phyloP scores from a whole-genome alignment of 352 stramenopile species.

The Pythium scleroteichum region DNA sequence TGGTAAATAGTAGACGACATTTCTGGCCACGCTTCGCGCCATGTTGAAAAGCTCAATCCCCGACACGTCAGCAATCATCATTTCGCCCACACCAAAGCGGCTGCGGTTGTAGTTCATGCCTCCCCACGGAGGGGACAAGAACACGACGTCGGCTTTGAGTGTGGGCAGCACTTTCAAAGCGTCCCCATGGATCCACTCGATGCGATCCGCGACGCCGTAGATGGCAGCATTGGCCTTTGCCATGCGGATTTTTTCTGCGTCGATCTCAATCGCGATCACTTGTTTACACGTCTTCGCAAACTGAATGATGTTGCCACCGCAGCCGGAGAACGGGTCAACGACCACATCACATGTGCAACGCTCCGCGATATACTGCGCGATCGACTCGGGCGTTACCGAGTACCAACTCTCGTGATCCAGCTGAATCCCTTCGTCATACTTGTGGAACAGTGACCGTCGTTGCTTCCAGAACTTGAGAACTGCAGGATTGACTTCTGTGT shows the following conservation, averaged over 20 bases:
- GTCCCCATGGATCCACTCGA: constrained; percentile 92
- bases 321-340: constrained; percentile 92
- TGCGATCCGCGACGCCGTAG: constrained; percentile 89
- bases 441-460: constrained; percentile 85
- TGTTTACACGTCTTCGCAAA: constrained; percentile 86
- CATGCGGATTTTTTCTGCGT: constrained; percentile 88
- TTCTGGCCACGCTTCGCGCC: constrained; percentile 55
- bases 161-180: constrained; percentile 75
- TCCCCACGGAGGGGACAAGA: constrained; percentile 92
- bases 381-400: constrained; percentile 90
- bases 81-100: constrained; percentile 59
- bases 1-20: constrained; percentile 85
- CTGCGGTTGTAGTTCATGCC: constrained; percentile 73
- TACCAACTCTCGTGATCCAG: constrained; percentile 95
- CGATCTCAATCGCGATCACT: constrained; percentile 93
- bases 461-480: constrained; percentile 92
- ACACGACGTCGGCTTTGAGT: constrained; percentile 85
- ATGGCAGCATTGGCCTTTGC: constrained; percentile 89
- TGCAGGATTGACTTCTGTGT: constrained; percentile 9
- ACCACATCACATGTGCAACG: constrained; percentile 82
- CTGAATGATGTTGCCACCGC: constrained; percentile 93
- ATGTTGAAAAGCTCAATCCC: constrained; percentile 66
- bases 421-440: constrained; percentile 90
- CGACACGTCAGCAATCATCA: constrained; percentile 60
- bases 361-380: constrained; percentile 86